Base-by-base conservation (phyloP, 805 yeast genomes). In the Wickerhamomyces queroliae region DNA sequence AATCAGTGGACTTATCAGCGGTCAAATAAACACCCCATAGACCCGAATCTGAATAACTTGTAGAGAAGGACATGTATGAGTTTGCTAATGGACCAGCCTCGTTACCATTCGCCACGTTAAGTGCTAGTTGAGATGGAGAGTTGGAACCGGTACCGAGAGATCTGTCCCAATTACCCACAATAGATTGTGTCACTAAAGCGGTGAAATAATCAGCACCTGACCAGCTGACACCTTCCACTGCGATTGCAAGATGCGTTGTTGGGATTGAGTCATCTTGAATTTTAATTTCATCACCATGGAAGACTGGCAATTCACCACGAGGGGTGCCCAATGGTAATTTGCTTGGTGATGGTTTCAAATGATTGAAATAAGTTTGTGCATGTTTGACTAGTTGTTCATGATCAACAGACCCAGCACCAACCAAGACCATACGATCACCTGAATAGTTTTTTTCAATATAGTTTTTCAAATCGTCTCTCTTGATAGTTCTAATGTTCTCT, bases 221-320 rank as follows among this genome's bases (percentile, higher is more conserved):
- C 99, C 99, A 93, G 28, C 96, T 83, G 19, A 90, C 96, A 52
- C 99, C 98, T 69, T 93, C 98, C n/a, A 93, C 82, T 11, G 96
- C 93, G 38, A 93, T 66, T 5, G 96, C 99, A 40, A 90, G 77
- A 63, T 93, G 95, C 1, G 97, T 89, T 7, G 79, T 80, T 24
- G 96, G 96, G 54, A 93, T 65, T 2, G 93, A 69, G 46, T 78
- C 78, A 52, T 93, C 96, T 51, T 82, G 81, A 41, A 89, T 74
- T 53, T 89, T 80, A 43, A 84, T 78, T 62, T 93, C 97, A 42
- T 89, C 91, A 33, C 95, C 91, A 46, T 78, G 67, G 59, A 93
- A 93, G 15, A 74, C 69, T 5, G 98, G 96, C 33, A 83, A 59
- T 42, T 77, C 83, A 38, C 76, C 79, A 42, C 72, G 59, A 39